Conservation (phyloP, 345 rosid species). For the Gossypium stocksii region DNA sequence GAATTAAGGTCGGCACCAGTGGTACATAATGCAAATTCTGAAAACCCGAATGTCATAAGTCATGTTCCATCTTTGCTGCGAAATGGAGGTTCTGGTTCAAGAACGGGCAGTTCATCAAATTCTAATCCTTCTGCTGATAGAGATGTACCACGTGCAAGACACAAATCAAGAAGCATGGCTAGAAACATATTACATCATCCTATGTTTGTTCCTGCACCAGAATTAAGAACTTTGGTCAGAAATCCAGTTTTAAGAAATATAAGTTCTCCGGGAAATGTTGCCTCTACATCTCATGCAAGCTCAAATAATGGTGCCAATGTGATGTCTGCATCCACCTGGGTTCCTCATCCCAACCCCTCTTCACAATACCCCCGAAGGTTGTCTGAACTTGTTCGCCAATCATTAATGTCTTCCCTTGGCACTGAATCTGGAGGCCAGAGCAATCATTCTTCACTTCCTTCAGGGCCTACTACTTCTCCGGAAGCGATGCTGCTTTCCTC, state of each 20-base stretch:
- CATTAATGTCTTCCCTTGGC: conserved; percentile 51
- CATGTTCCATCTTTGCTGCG: conserved; percentile 50
- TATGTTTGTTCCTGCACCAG: conserved; percentile 42
- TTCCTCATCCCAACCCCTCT: conserved; percentile 43
- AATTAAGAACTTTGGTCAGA: conserved; percentile 34
- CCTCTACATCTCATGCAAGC: conserved; percentile 44
- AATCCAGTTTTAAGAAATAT: conserved; percentile 33
- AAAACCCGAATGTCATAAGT: conserved; percentile 32
- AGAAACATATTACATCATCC: conserved; percentile 50
- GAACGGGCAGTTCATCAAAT: conserved; percentile 35
- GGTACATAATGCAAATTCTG: conserved; percentile 29
- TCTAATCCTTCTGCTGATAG: conserved; percentile 35
- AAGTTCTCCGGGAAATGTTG: conserved; percentile 42
- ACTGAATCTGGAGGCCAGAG: conserved; percentile 48
- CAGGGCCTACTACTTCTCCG: conserved; percentile 35
- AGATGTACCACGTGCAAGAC: conserved; percentile 34
- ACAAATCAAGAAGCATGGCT: conserved; percentile 36
- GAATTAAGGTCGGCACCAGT: conserved; percentile 39
- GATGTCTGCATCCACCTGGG: conserved; percentile 39
- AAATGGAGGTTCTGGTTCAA: conserved; percentile 40
- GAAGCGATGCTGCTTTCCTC: conserved; percentile 46
- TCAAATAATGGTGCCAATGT: conserved; percentile 45
- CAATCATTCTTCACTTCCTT: conserved; percentile 29
- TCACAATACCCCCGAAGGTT: conserved; percentile 52
- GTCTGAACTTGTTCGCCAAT: conserved; percentile 67